Conservation (phyloP, 2,329 filamentous ascomycete genomes). For the Bisporella sp. region DNA sequence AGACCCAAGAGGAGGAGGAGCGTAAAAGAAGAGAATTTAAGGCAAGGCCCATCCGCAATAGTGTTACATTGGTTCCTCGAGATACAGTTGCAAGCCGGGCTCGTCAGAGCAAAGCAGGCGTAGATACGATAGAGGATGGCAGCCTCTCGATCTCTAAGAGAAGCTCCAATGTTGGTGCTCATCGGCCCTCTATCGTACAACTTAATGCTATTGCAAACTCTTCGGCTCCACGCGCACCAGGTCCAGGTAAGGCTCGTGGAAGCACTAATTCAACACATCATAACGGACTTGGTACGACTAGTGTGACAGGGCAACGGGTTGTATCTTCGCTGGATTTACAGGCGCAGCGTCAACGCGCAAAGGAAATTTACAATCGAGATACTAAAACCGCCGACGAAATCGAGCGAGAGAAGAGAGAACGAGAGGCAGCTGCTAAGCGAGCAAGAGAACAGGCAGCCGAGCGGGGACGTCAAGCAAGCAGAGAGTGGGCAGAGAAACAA, state of each 20-base stretch:
- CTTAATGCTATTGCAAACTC: slow-evolving; percentile 24
- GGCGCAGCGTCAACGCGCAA: slow-evolving; percentile 45
- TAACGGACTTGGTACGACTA: slow-evolving; percentile 18
- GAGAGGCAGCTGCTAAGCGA: slow-evolving; percentile 45
- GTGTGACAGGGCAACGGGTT: slow-evolving; percentile 32
- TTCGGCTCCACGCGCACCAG: slow-evolving; percentile 22
- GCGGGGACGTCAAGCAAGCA: slow-evolving; percentile 48
- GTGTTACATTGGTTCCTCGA: slow-evolving; percentile 38
- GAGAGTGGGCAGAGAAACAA: slow-evolving; percentile 57
- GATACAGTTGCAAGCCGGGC: slow-evolving; percentile 52
- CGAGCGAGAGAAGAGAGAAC: slow-evolving; percentile 45
- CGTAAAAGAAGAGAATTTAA: slow-evolving; percentile 57
- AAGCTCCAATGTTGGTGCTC: slow-evolving; percentile 24
- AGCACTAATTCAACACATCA: slow-evolving; percentile 15
- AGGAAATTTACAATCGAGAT: slow-evolving; percentile 47
- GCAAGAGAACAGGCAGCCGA: slow-evolving; percentile 56
- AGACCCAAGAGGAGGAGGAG: slow-evolving; percentile 52
- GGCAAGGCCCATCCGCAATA: slow-evolving; percentile 47
- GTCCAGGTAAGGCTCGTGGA: slow-evolving; percentile 8
- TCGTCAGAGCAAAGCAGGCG: slow-evolving; percentile 39
- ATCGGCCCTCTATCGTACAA: slow-evolving; percentile 27
- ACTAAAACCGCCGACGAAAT: slow-evolving; percentile 39
- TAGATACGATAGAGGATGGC: slow-evolving; percentile 18
- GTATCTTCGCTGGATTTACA: slow-evolving; percentile 44
- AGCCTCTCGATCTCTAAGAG: slow-evolving; percentile 22